Percentiles rank a stretch among this genome's conserved stretches.
phyloP scores from a whole-genome alignment of 2,329 filamentous ascomycete genomes.

The Penicillium vulpinum region DNA sequence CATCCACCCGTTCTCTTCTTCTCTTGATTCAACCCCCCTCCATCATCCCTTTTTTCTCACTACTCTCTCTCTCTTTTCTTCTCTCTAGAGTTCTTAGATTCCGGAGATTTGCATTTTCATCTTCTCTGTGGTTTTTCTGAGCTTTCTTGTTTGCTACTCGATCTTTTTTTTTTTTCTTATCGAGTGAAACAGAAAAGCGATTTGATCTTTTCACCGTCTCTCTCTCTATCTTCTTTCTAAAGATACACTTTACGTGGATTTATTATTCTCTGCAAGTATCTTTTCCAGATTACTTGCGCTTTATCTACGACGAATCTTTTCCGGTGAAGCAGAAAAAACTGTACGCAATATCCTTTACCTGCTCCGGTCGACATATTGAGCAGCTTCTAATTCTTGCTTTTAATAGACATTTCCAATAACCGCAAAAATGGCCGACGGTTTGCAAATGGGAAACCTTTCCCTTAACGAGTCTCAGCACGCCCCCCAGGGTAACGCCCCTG shows the following conservation, averaged over 20 bases:
- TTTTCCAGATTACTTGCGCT: conserved; percentile 11
- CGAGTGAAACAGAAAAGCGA: conserved; percentile 24
- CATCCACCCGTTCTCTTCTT: conserved; percentile 22
- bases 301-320: conserved; percentile 10
- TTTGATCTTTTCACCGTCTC: conserved; percentile 22
- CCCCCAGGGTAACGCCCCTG: conserved; percentile 46
- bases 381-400: conserved; percentile 14
- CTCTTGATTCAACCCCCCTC: conserved; percentile 20
- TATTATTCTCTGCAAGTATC: conserved; percentile 12
- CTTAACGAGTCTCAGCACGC: conserved; percentile 65
- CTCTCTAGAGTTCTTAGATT: conserved; percentile 34
- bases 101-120: conserved; percentile 32
- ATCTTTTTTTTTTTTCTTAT: conserved; percentile 27
- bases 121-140: conserved; percentile 17
- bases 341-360: conserved; percentile 13
- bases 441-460: conserved; percentile 43
- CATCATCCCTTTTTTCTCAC: conserved; percentile 27
- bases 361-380: not conserved
- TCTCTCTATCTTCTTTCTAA: conserved; percentile 19
- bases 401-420: conserved; percentile 15
- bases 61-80: conserved; percentile 30
- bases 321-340: conserved; percentile 17
- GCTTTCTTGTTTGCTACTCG: conserved; percentile 24
- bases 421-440: conserved; percentile 43
- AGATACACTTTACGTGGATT: conserved; percentile 13